Percentiles rank a stretch among this genome's conserved stretches.
phyloP scores from a whole-genome alignment of 441 rosid genomes.

The Lagerstroemia fauriei region DNA sequence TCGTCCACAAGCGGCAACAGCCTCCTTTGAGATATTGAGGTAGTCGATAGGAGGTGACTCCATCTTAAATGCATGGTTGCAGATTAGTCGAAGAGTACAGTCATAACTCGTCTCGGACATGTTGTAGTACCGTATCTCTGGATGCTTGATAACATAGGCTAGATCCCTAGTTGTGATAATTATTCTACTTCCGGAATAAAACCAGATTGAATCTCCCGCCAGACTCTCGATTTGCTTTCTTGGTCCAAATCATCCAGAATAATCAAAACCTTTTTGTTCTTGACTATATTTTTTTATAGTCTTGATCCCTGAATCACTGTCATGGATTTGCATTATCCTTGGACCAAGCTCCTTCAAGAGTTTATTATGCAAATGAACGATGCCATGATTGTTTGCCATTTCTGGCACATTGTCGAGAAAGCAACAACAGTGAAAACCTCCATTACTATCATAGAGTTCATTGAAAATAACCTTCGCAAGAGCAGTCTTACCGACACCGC shows the following conservation, averaged over 20 bases:
- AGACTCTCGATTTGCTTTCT: not conserved
- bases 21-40: not conserved
- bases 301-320: not conserved
- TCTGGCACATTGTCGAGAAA: constrained; percentile 11
- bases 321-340: not conserved
- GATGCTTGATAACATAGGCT: fast-evolving
- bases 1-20: not conserved
- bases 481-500: constrained; percentile 12
- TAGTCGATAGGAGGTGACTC: not conserved
- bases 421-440: not conserved
- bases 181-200: constrained; percentile 3
- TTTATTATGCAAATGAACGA: not conserved
- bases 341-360: not conserved
- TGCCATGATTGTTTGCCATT: not conserved
- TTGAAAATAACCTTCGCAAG: not conserved
- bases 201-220: not conserved
- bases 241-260: not conserved
- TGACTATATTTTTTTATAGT: not conserved
- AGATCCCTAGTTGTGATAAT: not conserved
- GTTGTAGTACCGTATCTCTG: not conserved
- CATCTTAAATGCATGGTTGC: not conserved
- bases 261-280: constrained; percentile 15
- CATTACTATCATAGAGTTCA: not conserved
- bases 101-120: not conserved
- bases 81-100: not conserved